Percentiles rank a stretch among this genome's conserved stretches.
Evolutionary conservation across 345 rosid species (phyloP).

Genomic region (Hirschfeldia incana): DNA sequence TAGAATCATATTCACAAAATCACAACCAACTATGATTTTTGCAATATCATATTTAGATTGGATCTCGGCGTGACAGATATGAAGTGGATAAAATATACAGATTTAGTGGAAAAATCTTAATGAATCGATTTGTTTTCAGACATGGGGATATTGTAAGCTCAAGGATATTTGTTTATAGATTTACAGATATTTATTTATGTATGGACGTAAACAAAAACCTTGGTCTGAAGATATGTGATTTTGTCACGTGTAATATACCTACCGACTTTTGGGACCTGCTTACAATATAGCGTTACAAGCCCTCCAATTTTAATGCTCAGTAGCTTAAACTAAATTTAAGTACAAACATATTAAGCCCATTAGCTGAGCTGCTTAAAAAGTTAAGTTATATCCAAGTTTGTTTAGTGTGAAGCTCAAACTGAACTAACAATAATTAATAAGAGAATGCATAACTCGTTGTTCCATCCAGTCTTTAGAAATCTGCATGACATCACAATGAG

Average conservation of each 20-base stretch:
- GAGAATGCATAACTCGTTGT: no score
- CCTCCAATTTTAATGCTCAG: no score
- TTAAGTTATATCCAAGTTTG: no score
- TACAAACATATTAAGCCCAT: no score
- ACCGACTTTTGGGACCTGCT: not conserved
- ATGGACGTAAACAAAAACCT: slow-evolving; percentile 17
- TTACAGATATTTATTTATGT: slow-evolving; percentile 19
- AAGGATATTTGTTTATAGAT: no score
- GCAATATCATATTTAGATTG: slow-evolving; percentile 11
- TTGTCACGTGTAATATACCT: slow-evolving; percentile 27
- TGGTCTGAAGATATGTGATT: slow-evolving; percentile 23
- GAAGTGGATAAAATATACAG: slow-evolving; percentile 19
- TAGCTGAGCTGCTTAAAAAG: no score
- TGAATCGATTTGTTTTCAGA: slow-evolving; percentile 4
- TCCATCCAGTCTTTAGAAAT: not conserved
- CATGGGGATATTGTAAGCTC: slow-evolving; percentile 12
- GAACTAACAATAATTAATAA: no score
- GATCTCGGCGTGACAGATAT: slow-evolving; percentile 8
- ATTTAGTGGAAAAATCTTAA: slow-evolving; percentile 13
- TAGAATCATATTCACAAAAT: not conserved
- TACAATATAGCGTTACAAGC: not conserved
- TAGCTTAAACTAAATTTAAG: no score
- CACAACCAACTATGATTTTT: slow-evolving; percentile 1
- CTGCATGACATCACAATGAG: not conserved
- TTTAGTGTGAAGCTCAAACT: no score